These are phyloP conservation scores for Candida hungchunana DNA, from an alignment of 805 yeast species.

Conservation along the genomic window DNA sequence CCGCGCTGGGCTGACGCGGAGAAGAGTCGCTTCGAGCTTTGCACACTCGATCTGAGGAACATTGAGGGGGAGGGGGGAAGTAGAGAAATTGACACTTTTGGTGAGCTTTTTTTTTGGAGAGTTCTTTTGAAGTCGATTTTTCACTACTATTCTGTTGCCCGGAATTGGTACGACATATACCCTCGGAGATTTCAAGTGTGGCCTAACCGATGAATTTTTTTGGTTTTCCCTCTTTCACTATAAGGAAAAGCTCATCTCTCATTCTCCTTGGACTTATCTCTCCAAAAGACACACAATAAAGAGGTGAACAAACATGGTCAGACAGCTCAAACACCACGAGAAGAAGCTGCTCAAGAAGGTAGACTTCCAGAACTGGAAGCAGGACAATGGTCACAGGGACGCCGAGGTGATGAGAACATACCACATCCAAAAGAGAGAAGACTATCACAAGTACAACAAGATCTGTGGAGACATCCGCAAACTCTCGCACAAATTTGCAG, in stretches of 20 bases:
- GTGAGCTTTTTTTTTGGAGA: not conserved
- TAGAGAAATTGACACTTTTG: not conserved
- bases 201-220: constrained; percentile 2
- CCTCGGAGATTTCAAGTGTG: constrained; percentile 1
- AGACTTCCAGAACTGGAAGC: constrained; percentile 96
- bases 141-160: not conserved
- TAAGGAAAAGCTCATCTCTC: constrained; percentile 2
- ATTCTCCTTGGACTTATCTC: too few species aligned
- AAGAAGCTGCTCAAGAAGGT: constrained; percentile 91
- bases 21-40: constrained; percentile 29
- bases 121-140: constrained; percentile 2
- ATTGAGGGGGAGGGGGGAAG: not conserved
- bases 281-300: constrained; percentile 1
- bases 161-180: not conserved
- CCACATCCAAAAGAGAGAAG: constrained; percentile 92
- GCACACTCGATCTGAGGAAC: constrained; percentile 9
- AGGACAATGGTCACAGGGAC: constrained; percentile 91
- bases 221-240: not conserved
- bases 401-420: constrained; percentile 95
- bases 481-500: constrained; percentile 78
- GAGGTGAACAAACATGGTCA: constrained; percentile 55
- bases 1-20: constrained; percentile 27
- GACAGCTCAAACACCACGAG: constrained; percentile 92
- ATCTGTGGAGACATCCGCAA: constrained; percentile 90
- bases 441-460: constrained; percentile 89